Evolutionary conservation across 2,329 filamentous ascomycete species (phyloP), one percentile per base, ranked within the genome.

Genomic region (Neofusicoccum laricinum): DNA sequence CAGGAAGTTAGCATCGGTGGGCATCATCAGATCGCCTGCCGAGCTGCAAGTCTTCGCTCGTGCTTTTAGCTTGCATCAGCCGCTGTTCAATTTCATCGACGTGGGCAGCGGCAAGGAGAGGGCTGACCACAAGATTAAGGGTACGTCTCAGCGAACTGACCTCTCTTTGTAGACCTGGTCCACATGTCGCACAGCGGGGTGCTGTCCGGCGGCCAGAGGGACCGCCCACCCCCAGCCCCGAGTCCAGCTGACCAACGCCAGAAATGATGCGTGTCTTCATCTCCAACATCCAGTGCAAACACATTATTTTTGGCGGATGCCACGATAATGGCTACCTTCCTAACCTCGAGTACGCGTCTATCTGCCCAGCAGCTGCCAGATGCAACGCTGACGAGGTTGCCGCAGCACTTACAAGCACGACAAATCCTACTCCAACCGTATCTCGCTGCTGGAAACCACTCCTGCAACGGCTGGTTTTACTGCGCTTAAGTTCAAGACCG

Each of bases 31-130:
- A 36, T 73, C 71, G 50, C 72, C 75, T 4, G 70, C 71, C 34
- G 78, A 81, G 49, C 69, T 82, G 25, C 72, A 76, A 17, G 69
- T 69, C 5, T 83, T 83, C 67, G 77, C 76, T 6, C 76, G 80
- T 53, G 71, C 73, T 36, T 83, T 81, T 69, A 79, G 72, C 61
- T 72, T 77, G 57, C 77, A 79, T 50, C 78, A 81, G 64, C 73
- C 78, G 21, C 71, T 81, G 63, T 81, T 81, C 76, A 79, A 72
- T 74, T 78, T 81, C 72, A 75, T 82, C 64, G 80, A 82, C 67
- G 80, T 82, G 34, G 80, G 80, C 25, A 73, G 71, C 63, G 79
- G 79, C 34, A 81, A 82, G 64, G 80, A 81, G 68, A 73, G 76
- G 53, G 80, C 80, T 51, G 80, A 82, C 66, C 77, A 81, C 70